phyloP scores from a whole-genome alignment of 176 grass and related monocot genomes.

The Eleusine coracana region DNA sequence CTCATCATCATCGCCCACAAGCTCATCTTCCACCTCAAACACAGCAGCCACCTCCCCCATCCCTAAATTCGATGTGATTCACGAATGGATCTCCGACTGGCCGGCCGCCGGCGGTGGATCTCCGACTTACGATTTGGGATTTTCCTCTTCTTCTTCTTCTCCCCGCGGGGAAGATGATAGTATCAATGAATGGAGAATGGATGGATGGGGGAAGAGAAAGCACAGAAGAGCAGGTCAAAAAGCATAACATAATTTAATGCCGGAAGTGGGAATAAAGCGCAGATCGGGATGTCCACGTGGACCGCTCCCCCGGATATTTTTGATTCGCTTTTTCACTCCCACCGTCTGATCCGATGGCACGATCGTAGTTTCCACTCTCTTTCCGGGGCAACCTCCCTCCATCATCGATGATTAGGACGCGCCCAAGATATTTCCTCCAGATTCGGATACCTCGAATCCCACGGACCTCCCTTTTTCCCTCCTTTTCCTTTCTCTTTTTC shows the following conservation, averaged over 20 bases:
- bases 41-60: constrained; percentile 59
- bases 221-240: too few species aligned
- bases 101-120: background rate
- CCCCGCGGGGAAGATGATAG: too few species aligned
- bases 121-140: too few species aligned
- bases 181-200: too few species aligned
- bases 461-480: background rate
- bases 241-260: constrained; percentile 12
- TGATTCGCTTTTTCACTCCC: constrained; percentile 24
- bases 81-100: background rate
- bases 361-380: background rate
- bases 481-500: background rate
- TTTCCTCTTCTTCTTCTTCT: too few species aligned
- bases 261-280: constrained; percentile 29
- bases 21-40: constrained; percentile 1
- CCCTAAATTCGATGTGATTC: background rate
- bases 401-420: background rate
- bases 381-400: background rate
- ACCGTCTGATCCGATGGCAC: constrained; percentile 28
- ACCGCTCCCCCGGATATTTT: constrained; percentile 58
- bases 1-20: constrained; percentile 10
- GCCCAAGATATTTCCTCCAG: constrained; percentile 23
- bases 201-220: too few species aligned
- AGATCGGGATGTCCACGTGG: constrained; percentile 60
- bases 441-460: background rate